Evolutionary conservation across 805 yeast genomes (phyloP), one percentile per base, ranked within the genome.

Genomic region (Ogataea paraovalis): DNA sequence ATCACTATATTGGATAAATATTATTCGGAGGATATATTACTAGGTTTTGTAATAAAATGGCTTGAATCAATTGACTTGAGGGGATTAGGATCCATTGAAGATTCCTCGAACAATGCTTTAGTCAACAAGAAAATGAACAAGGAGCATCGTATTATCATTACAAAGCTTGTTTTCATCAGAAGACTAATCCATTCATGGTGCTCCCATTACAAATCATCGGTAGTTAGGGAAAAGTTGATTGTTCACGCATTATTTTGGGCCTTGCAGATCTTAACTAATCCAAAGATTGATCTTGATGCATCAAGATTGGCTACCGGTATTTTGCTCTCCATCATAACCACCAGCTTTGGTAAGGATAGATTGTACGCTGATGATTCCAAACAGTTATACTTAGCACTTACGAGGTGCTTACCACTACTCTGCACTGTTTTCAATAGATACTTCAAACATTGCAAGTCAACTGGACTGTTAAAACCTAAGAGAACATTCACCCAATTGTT

Each of bases 401-500:
- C 78, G 6, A 75, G 83, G 58, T 62, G 79, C 33, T 57, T 84
- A 39, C 85, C 88, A 14, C 71, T 76, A 0, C 60, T 84, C 36
- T 68, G 83, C 33, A 62, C 71, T 42, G 66, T 79, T 2, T 76
- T 85, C 51, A 67, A 74, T 50, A 74, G 72, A 56, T 74, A 77
- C 58, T 74, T 80, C 66, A 75, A 74, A 55, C 73, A 64, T 62
- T 70, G 81, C 61, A 63, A 73, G 49, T 63, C 69, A 21, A 68
- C 71, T 47, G 76, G 73, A 18, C 44, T 54, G 13, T 69, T 71
- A 45, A 74, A 73, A 49, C 77, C 82, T 32, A 82, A 78, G 65
- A 76, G 88, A 67, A 74, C 80, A 0, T 85, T 83, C 59, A 82
- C 88, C 0, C 74, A 72, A 23, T 66, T 87, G 37, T 90, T 88